These are phyloP conservation scores for Borealophlyctis nickersoniae DNA, from an alignment of 192 early-diverging fungal genomes.

Conservation along the genomic window DNA sequence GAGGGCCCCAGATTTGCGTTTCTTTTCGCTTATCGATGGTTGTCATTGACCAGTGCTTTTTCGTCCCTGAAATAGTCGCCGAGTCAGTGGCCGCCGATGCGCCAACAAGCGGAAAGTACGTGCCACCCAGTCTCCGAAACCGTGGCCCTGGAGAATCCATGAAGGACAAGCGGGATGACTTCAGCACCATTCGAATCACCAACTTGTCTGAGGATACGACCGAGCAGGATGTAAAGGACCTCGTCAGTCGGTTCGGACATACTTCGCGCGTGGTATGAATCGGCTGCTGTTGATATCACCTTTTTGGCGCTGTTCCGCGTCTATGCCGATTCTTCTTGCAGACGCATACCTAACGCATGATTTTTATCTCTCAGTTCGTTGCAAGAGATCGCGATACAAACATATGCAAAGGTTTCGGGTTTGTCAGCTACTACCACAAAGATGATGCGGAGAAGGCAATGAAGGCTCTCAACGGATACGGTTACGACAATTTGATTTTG, in stretches of 20 bases:
- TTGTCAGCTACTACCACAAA: slow-evolving; percentile 81
- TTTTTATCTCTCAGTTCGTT: slow-evolving; percentile 53
- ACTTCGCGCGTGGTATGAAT: slow-evolving; percentile 65
- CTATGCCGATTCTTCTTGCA: neutral
- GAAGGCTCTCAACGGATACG: slow-evolving; percentile 85
- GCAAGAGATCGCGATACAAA: slow-evolving; percentile 81
- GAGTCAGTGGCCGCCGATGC: too few species aligned
- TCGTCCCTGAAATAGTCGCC: neutral
- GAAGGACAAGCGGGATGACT: slow-evolving; percentile 42
- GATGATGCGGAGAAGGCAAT: slow-evolving; percentile 82
- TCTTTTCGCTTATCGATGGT: too few species aligned
- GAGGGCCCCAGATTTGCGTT: neutral
- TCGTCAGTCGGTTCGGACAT: slow-evolving; percentile 82
- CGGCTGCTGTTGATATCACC: neutral
- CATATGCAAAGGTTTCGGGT: slow-evolving; percentile 92
- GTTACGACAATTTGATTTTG: slow-evolving; percentile 95
- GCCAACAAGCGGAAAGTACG: slow-evolving; percentile 65
- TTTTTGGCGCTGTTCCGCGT: neutral
- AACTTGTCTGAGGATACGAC: slow-evolving; percentile 93
- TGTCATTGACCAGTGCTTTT: too few species aligned
- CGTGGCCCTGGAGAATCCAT: slow-evolving; percentile 38
- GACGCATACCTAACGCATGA: neutral
- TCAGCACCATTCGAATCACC: slow-evolving; percentile 76
- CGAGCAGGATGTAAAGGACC: slow-evolving; percentile 84
- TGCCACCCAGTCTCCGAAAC: slow-evolving; percentile 84